Base-by-base conservation (phyloP, 1,139 yeast species). In the Schizosaccharomyces versatilis region DNA sequence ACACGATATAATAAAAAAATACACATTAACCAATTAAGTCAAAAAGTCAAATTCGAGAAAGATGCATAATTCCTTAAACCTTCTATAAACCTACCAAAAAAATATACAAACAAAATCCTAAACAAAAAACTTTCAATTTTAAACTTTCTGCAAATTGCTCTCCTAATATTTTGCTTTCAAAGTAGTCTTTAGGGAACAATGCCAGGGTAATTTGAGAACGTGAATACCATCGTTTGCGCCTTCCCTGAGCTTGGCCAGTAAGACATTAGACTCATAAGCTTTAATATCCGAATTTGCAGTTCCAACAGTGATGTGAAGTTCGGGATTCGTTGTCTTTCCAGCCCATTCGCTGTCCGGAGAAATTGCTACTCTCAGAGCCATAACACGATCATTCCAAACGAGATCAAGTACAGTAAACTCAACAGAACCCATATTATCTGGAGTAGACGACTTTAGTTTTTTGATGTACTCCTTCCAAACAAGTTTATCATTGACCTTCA, bases 241-340 rank as follows among this genome's bases (percentile, higher is more conserved):
- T 24, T 24, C 32, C 32, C 38, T 44, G 14, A 44, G 8, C 38
- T 48, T 48, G 38, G 47, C 60, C 47, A 75, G 64, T 62, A 79
- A 62, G 1, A 60, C 61, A 56, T 77, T 76, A 1, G 81, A 72
- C 56, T 75, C 74, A 36, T 67, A 64, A 0, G 94, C 80, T 55
- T 68, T 71, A 5, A 76, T 71, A 0, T 71, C 71, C 0, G 69
- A 67, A 3, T 69, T 63, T 3, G 70, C 65, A 0, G 85, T 76
- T 0, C 93, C 95, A 7, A 88, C 63, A 0, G 98, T 88, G 38
- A 88, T 75, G 65, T 90, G 98, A 0, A 81, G 73, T 6, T 44
- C 38, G 32, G 49, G 49, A 32, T 44, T 44, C 7, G 10, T 8
- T 5, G 49, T 44, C 32, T 44, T 44, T 24, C 49, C 49, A 44